Evolutionary conservation across 257 asterid species (phyloP), one percentile per base, ranked within the genome.

Genomic region (Lavandula angustifolia): DNA sequence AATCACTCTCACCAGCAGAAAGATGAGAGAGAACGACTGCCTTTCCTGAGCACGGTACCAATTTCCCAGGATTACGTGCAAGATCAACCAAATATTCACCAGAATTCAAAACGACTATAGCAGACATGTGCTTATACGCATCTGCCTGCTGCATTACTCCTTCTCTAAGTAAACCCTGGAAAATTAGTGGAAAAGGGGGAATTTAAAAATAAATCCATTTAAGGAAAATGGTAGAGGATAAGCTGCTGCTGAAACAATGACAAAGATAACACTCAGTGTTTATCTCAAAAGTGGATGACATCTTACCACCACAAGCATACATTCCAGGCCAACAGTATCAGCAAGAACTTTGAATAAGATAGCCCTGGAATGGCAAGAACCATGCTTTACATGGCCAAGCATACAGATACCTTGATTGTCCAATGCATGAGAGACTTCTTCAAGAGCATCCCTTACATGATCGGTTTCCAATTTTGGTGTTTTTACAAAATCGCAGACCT

Each of bases 301-400:
- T 64, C 91, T 75, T 84, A 91, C 98, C 98, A 84, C 95, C 82
- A 83, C 73, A 71, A 91, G 92, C 80, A 79, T 77, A 69, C 91
- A 76, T 66, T 88, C 91, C 73, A 91, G 73, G 66, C 98, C 95
- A 44, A 80, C 81, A 56, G 85, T 64, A 65, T 91, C 94, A 18
- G 94, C 95, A 73, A 91, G 96, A 80, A 88, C 92, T 82, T 91
- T 91, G 84, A 91, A 91, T 67, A 91, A 83, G 76, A 91, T 86
- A 74, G 98, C 89, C 75, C 84, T 86, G 65, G 94, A 78, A 75
- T 77, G 90, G 77, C 95, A 91, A 54, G 94, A 85, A 33, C 90
- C 91, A 55, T 76, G 88, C 77, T 88, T 91, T 66, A 84, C 80
- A 74, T 91, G 96, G 68, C 96, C 85, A 70, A 91, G 79, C 87